These are phyloP conservation scores for Xylaria palmicola DNA, from an alignment of 495 filamentous ascomycete genomes.

Conservation along the genomic window DNA sequence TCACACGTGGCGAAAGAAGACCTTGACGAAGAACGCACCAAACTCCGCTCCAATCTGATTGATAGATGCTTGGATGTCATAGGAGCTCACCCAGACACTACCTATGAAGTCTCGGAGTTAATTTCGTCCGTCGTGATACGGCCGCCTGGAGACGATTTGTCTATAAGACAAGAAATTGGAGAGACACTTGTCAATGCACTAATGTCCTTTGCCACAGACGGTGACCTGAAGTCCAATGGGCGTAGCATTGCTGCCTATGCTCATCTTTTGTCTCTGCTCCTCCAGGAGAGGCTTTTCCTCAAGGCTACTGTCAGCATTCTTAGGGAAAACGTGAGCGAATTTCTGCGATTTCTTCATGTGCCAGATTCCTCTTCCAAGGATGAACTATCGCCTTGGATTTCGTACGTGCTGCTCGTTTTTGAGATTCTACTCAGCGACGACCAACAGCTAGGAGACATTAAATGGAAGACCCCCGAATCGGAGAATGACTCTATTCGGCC, in stretches of 20 bases:
- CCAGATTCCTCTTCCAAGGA: constrained; percentile 64
- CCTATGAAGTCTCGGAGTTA: constrained; percentile 87
- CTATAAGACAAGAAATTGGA: constrained; percentile 68
- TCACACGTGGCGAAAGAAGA: constrained; percentile 66
- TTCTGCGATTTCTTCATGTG: constrained; percentile 79
- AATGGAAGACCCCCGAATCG: constrained; percentile 64
- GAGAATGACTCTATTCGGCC: constrained; percentile 54
- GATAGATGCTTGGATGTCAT: constrained; percentile 89
- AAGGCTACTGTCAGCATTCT: constrained; percentile 70
- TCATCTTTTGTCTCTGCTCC: constrained; percentile 83
- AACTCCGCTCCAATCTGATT: constrained; percentile 73
- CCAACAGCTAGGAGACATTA: constrained; percentile 70
- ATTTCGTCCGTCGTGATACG: constrained; percentile 76
- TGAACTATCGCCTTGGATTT: constrained; percentile 85
- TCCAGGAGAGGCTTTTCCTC: constrained; percentile 82
- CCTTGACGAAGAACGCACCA: constrained; percentile 72
- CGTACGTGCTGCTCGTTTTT: constrained; percentile 82
- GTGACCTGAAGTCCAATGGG: constrained; percentile 66
- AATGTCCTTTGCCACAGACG: constrained; percentile 75
- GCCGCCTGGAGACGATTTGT: constrained; percentile 54
- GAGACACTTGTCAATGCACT: constrained; percentile 82
- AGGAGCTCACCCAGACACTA: constrained; percentile 80
- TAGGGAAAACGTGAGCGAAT: constrained; percentile 70
- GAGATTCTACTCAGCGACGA: constrained; percentile 89
- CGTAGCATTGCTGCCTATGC: constrained; percentile 78